Evolutionary conservation across 768 basidiomycete species (phyloP).

Genomic region (Collybiopsis confluens): DNA sequence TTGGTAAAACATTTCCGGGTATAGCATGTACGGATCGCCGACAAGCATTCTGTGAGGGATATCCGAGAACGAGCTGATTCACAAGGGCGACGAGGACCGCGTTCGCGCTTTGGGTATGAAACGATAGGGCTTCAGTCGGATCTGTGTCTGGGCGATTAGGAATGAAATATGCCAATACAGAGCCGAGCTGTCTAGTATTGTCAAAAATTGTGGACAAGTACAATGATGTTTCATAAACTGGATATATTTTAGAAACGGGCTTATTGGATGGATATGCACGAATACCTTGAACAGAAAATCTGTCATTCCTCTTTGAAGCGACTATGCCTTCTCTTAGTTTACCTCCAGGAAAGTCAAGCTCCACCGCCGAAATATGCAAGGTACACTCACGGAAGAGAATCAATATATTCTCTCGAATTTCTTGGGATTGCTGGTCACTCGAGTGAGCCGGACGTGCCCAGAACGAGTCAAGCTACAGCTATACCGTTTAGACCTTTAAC

Average conservation of each 20-base stretch:
- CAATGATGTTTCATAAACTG: slow-evolving; percentile 75
- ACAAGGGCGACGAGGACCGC: slow-evolving; percentile 49
- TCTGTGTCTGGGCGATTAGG: slow-evolving; percentile 39
- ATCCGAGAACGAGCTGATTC: slow-evolving; percentile 50
- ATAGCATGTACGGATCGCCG: slow-evolving; percentile 39
- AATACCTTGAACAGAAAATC: slow-evolving; percentile 65
- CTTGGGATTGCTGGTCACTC: slow-evolving; percentile 23
- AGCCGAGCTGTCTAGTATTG: slow-evolving; percentile 54
- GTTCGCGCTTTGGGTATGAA: slow-evolving; percentile 19
- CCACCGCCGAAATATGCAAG: slow-evolving; percentile 1
- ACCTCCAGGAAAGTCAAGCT: slow-evolving; percentile 36
- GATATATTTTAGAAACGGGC: background rate
- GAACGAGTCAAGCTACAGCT: slow-evolving; percentile 43
- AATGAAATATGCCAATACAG: slow-evolving; percentile 58
- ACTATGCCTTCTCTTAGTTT: slow-evolving; percentile 74
- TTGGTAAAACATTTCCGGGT: slow-evolving; percentile 34
- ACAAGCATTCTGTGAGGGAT: slow-evolving; percentile 65
- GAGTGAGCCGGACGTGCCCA: slow-evolving; percentile 35
- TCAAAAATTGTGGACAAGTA: slow-evolving; percentile 61
- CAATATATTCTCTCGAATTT: slow-evolving; percentile 63
- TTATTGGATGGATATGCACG: background rate
- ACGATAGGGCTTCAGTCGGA: slow-evolving; percentile 4
- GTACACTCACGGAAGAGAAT: slow-evolving; percentile 64
- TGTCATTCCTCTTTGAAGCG: slow-evolving; percentile 54
- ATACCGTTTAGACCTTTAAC: background rate